Base-by-base conservation (phyloP, 2,329 filamentous ascomycete species). In the Alternaria novae-zelandiae region DNA sequence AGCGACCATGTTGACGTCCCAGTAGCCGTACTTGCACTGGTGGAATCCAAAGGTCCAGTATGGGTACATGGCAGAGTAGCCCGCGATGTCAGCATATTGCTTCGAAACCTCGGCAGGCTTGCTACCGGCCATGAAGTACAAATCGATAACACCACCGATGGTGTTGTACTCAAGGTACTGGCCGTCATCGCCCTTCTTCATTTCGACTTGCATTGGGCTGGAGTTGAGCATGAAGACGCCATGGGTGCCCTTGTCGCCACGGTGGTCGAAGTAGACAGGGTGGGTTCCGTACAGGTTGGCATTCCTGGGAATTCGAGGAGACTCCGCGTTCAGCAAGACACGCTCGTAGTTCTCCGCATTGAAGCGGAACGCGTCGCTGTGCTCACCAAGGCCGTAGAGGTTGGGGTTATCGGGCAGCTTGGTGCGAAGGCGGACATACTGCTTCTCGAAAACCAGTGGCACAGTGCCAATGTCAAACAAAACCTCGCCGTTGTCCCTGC, bases 81-180 rank as follows among this genome's bases (percentile, higher is more conserved):
- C 84, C 43, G 82, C 82, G 15, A 85, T 74, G n/a, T 84, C 82
- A 2, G 83, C 80, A 61, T 86, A 86, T 67, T 86, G 84, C 68
- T 80, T 78, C 6, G 83, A 81, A 5, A 84, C 85, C 10, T 83
- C 79, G 10, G 78, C 77, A 5, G 85, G 84, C 15, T 79, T 70
- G 4, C 81, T 81, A 4, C 85, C 85, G 32, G 83, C 80, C 60
- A 86, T 64, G 74, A 86, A 86, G 76, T 86, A 86, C 26, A 86
- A 74, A 77, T 95, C 93, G 3, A 96, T 75, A 20, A 94, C 86
- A 10, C 93, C 92, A 7, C 92, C 92, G 0, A 95, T 84, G 1
- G 88, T 88, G 76, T 94, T 93, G 81, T 94, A 96, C 79, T 94
- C 91, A 6, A 96, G 85, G 61, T 90, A 93, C 74, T 94, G 89